A percentile compares a stretch with the other conserved stretches of the same genome.
These are phyloP conservation scores for Candida suzukii DNA, from an alignment of 805 yeast species.

Conservation along the genomic window DNA sequence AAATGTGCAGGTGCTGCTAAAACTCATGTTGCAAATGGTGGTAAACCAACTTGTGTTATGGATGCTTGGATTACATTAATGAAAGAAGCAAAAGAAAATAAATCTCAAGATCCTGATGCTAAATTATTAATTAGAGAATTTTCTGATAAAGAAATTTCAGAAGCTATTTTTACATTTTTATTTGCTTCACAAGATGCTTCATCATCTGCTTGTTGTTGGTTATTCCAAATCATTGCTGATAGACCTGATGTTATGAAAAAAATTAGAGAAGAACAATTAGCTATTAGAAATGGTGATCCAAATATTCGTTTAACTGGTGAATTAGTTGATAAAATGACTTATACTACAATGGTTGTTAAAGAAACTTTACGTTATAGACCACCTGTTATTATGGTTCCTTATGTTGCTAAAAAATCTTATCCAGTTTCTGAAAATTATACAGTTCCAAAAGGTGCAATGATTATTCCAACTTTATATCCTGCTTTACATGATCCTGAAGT, in stretches of 20 bases:
- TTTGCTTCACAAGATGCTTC: conserved; percentile 99
- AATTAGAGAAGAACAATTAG: conserved; percentile 86
- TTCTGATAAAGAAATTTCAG: conserved; percentile 86
- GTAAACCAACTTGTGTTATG: conserved; percentile 80
- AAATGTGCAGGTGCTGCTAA: conserved; percentile 85
- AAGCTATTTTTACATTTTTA: conserved; percentile 91
- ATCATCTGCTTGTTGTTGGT: conserved; percentile 95
- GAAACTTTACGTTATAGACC: conserved; percentile 94
- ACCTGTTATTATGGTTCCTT: conserved; percentile 97
- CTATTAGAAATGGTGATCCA: conserved; percentile 75
- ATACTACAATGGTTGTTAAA: conserved; percentile 85
- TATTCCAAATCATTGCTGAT: conserved; percentile 93
- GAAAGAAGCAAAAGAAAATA: conserved; percentile 57
- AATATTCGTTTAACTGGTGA: conserved; percentile 53
- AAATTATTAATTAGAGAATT: conserved; percentile 72
- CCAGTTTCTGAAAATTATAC: conserved; percentile 79
- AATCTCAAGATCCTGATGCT: conserved; percentile 43
- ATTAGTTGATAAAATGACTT: conserved; percentile 77
- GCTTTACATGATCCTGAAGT: conserved; percentile 97
- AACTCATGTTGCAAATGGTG: conserved; percentile 68
- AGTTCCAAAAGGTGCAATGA: conserved; percentile 96
- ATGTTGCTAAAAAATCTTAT: conserved; percentile 80
- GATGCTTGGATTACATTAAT: conserved; percentile 91
- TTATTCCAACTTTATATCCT: conserved; percentile 93
- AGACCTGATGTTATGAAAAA: conserved; percentile 85